Base-by-base conservation (phyloP, 2,329 filamentous ascomycete species). In the Neonectria ditissima region DNA sequence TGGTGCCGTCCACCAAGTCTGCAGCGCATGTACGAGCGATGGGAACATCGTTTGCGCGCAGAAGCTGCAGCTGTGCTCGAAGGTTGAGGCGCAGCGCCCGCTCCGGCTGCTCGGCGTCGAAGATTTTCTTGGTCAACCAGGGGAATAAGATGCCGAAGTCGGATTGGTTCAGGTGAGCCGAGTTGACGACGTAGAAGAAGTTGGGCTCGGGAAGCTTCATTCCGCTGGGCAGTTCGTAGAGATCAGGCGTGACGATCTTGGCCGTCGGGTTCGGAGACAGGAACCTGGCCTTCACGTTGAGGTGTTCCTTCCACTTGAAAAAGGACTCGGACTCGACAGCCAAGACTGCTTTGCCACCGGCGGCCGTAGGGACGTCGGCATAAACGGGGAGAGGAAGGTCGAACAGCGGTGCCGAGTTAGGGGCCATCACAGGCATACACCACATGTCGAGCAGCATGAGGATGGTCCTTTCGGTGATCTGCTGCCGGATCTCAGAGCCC, bases 101-200 rank as follows among this genome's bases (percentile, higher is more conserved):
- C 72, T 89, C 87, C 0, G 88, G 88, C 55, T 87, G 81, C 50
- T 86, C 83, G 0, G 85, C 84, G 2, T 82, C 82, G 68, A 89
- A 87, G 9, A 89, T 82, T 68, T 82, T 84, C 71, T 83, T 85
- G 9, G 86, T 88, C 50, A 90, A 71, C 85, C 89, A 91, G 0
- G 92, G 92, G 74, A 97, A 97, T 22, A 97, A 79, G 24, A 96
- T 80, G 37, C 92, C 93, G 70, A 96, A 97, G 74, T 97, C 93
- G 20, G 89, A 92, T 78, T 97, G 93, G 62, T 87, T 92, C 26
- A 97, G 84, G 75, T 97, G 93, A 0, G 93, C 92, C n/a, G 90
- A 91, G 47, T 86, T 82, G 14, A 84, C 76, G 3, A 92, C 89
- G 76, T 92, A 95, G 80, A 92, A 97, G 73, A 95, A 87, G 69